Conservation (phyloP, 2,329 filamentous ascomycete species). For the Colletotrichum cuscutae region DNA sequence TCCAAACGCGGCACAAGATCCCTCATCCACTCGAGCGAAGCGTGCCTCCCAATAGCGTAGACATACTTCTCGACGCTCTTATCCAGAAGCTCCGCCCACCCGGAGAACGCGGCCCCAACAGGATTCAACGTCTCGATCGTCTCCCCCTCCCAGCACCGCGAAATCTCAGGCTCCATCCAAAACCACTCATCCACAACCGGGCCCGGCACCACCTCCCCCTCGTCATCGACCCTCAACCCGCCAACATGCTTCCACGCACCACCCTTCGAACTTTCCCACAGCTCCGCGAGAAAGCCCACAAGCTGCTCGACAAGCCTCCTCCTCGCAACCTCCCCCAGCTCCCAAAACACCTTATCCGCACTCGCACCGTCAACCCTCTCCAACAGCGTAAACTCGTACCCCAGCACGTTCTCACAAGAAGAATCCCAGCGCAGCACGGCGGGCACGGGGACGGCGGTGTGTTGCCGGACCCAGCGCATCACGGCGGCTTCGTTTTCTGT, state of each 20-base stretch:
- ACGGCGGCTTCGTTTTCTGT: slow-evolving; percentile 51
- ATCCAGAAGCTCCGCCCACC: slow-evolving; percentile 45
- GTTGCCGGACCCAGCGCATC: slow-evolving; percentile 43
- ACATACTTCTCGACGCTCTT: slow-evolving; percentile 45
- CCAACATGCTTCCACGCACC: not conserved
- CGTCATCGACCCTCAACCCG: slow-evolving; percentile 36
- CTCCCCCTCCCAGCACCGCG: slow-evolving; percentile 38
- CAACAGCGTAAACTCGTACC: slow-evolving; percentile 54
- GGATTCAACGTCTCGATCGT: slow-evolving; percentile 41
- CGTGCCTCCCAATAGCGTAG: slow-evolving; percentile 33
- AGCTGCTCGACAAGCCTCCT: slow-evolving; percentile 42
- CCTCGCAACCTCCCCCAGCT: slow-evolving; percentile 44
- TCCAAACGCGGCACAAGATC: slow-evolving; percentile 43
- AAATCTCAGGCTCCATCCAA: slow-evolving; percentile 46
- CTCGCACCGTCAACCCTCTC: slow-evolving; percentile 37
- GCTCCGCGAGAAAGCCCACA: slow-evolving; percentile 43
- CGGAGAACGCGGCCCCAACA: slow-evolving; percentile 40
- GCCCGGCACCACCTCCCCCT: slow-evolving; percentile 35
- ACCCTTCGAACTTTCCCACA: not conserved
- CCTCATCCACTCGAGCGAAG: slow-evolving; percentile 41
- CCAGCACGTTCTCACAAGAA: slow-evolving; percentile 45
- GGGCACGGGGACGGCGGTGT: slow-evolving; percentile 47
- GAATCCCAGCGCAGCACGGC: slow-evolving; percentile 46
- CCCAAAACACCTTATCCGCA: slow-evolving; percentile 38
- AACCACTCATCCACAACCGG: slow-evolving; percentile 48